Percentiles rank a stretch among this genome's conserved stretches.
These are phyloP conservation scores for Cyberlindnera galapagoensis DNA, from an alignment of 805 yeast species.

Conservation along the genomic window DNA sequence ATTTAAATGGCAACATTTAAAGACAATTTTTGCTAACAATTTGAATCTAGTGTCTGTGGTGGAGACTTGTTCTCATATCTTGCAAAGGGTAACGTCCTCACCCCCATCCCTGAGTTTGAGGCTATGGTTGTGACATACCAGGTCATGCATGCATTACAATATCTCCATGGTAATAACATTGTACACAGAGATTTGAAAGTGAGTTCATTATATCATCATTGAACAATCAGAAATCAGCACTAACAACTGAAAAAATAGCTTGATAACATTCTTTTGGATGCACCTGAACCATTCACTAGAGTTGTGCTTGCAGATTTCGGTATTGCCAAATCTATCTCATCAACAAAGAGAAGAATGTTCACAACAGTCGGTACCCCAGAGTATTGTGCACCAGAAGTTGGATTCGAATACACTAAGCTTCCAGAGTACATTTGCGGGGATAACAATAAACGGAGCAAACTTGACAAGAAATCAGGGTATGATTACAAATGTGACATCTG, in stretches of 20 bases:
- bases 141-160: conserved; percentile 48
- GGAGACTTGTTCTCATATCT: conserved; percentile 55
- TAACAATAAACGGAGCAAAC: conserved; percentile 21
- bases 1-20: too few relatives aligned
- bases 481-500: conserved; percentile 57
- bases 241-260: too few relatives aligned
- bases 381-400: conserved; percentile 68
- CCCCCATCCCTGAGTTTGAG: conserved; percentile 48
- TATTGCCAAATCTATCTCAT: conserved; percentile 32
- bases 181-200: conserved; percentile 90
- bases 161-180: conserved; percentile 59
- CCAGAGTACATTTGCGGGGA: too few relatives aligned
- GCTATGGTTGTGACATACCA: conserved; percentile 48
- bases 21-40: conserved; percentile 2
- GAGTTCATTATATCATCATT: conserved; percentile 39
- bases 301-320: conserved; percentile 69
- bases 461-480: conserved; percentile 28
- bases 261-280: conserved; percentile 54
- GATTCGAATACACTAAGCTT: conserved; percentile 31
- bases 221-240: too few relatives aligned
- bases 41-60: conserved; percentile 35
- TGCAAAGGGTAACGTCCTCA: conserved; percentile 32
- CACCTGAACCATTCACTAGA: conserved; percentile 46
- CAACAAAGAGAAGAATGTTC: conserved; percentile 33
- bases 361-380: conserved; percentile 62